phyloP scores from a whole-genome alignment of 1,284 basidiomycete genomes.

The Malassezia japonica region DNA sequence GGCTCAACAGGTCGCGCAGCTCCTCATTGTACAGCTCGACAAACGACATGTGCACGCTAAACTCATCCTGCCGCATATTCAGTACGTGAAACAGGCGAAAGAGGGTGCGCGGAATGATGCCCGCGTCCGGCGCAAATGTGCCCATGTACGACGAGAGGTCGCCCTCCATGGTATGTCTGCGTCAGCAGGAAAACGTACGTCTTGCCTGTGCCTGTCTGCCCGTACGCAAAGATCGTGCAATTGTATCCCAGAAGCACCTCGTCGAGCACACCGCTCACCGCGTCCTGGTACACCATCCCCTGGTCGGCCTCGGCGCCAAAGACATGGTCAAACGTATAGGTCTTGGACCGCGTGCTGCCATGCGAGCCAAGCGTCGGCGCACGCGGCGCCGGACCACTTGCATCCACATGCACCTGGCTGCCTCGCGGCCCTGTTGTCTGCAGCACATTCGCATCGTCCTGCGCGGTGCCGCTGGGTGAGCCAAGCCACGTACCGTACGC shows the following conservation, averaged over 20 bases:
- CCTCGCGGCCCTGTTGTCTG: conserved; percentile 10
- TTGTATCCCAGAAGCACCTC: conserved; percentile 93
- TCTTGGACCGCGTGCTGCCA: conserved; percentile 28
- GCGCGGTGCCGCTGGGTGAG: conserved; percentile 5
- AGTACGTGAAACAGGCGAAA: conserved; percentile 85
- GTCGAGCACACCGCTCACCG: conserved; percentile 81
- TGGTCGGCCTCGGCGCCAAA: conserved; percentile 97
- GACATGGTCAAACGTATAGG: conserved; percentile 51
- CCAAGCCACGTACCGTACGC: conserved; percentile 22
- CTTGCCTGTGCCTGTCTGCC: conserved; percentile 97
- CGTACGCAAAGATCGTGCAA: conserved; percentile 96
- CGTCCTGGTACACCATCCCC: conserved; percentile 82
- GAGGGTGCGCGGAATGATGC: conserved; percentile 93
- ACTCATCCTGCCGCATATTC: conserved; percentile 63
- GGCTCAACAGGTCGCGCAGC: conserved; percentile 59
- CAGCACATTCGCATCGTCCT: conserved; percentile 1
- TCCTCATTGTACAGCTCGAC: conserved; percentile 99
- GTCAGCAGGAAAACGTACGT: conserved; percentile 57
- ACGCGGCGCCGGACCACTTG: background rate
- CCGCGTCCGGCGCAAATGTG: conserved; percentile 77
- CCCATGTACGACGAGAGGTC: conserved; percentile 54
- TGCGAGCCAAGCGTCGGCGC: conserved; percentile 2
- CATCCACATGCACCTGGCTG: background rate
- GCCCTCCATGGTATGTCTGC: conserved; percentile 45
- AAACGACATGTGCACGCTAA: conserved; percentile 84